Conservation (phyloP, 345 rosid species). For the Melastoma malabathricum region DNA sequence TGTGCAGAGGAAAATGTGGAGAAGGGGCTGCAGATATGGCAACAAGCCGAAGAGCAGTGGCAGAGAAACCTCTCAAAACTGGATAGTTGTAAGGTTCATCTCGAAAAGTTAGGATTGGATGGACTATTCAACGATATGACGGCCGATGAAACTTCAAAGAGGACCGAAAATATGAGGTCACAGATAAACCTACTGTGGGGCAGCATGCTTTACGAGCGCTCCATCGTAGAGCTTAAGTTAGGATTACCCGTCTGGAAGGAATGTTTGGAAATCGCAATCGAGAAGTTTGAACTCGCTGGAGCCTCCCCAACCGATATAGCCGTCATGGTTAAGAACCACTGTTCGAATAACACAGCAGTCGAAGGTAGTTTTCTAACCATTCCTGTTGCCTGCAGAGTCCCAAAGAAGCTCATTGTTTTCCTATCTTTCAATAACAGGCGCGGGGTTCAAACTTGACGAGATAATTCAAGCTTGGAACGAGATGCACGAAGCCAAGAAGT, state of each 20-base stretch:
- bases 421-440: constrained; percentile 28
- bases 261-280: constrained; percentile 57
- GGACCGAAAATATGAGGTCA: constrained; percentile 29
- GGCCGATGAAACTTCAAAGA: constrained; percentile 37
- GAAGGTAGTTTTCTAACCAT: constrained; percentile 42
- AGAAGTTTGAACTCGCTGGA: constrained; percentile 72
- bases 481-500: constrained; percentile 58
- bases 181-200: constrained; percentile 71
- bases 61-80: constrained; percentile 13
- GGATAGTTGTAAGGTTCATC: constrained; percentile 9
- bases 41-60: constrained; percentile 29
- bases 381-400: no score
- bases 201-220: constrained; percentile 70
- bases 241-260: constrained; percentile 64
- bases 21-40: constrained; percentile 54
- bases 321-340: constrained; percentile 48
- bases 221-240: constrained; percentile 69
- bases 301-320: constrained; percentile 46
- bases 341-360: constrained; percentile 32
- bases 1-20: constrained; percentile 65
- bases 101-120: constrained; percentile 20
- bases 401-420: constrained; percentile 8
- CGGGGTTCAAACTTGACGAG: constrained; percentile 54
- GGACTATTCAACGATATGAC: constrained; percentile 30
- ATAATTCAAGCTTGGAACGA: constrained; percentile 70